A percentile compares a stretch with the other conserved stretches of the same genome.
Evolutionary conservation across 2,329 filamentous ascomycete species (phyloP).

Genomic region (Trichophaea hybrida): DNA sequence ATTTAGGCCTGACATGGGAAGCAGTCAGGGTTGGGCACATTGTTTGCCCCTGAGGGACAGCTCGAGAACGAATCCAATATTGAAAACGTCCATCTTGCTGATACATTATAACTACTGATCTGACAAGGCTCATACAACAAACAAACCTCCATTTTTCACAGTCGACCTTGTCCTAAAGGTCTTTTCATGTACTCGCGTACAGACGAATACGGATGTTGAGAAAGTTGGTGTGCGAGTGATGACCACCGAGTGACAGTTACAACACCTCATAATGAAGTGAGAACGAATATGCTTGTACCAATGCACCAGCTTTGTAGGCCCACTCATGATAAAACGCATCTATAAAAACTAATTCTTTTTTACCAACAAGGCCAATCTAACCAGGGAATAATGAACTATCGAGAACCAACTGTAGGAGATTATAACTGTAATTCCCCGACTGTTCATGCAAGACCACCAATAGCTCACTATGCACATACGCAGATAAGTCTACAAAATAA

Average conservation of each 20-base stretch:
- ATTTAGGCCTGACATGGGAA: too few relatives aligned
- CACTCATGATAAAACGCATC: background rate
- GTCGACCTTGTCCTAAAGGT: too few relatives aligned
- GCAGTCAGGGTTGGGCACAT: too few relatives aligned
- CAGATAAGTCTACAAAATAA: background rate
- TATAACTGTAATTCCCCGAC: background rate
- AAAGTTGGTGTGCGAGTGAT: background rate
- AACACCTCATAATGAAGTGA: background rate
- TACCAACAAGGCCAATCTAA: background rate
- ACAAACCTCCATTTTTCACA: background rate
- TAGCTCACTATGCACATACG: background rate
- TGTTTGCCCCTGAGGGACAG: too few relatives aligned
- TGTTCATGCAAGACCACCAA: background rate
- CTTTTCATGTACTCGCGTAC: background rate
- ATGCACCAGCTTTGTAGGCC: background rate
- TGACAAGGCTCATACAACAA: too few relatives aligned
- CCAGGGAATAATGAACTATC: background rate
- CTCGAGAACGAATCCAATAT: too few relatives aligned
- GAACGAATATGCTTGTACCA: background rate
- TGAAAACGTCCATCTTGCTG: too few relatives aligned
- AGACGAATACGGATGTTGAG: background rate
- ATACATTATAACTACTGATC: too few relatives aligned
- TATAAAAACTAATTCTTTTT: background rate
- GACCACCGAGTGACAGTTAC: background rate
- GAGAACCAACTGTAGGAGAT: background rate